Percentiles rank a stretch among this genome's conserved stretches.
phyloP scores from a whole-genome alignment of 305 asterid species.

The Rubia peregrina region DNA sequence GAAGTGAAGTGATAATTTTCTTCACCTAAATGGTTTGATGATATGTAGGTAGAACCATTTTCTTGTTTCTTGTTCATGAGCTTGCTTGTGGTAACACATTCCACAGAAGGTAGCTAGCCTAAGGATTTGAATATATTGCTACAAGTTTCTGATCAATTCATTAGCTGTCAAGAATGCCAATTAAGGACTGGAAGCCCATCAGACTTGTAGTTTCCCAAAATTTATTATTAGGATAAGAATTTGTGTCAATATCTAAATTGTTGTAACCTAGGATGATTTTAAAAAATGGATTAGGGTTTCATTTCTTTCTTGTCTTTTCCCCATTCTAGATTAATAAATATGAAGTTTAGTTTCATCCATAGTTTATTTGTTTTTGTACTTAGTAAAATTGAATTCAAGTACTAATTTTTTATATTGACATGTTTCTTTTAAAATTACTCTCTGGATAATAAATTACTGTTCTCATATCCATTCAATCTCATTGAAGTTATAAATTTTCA shows the following conservation, averaged over 20 bases:
- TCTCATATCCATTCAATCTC: too few species aligned
- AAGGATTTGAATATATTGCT: constrained; percentile 12
- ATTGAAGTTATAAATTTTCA: too few species aligned
- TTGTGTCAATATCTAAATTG: background rate
- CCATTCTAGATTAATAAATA: too few species aligned
- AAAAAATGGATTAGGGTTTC: background rate
- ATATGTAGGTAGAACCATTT: constrained; percentile 1
- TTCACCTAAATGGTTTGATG: constrained; percentile 7
- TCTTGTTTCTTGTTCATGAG: background rate
- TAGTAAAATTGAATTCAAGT: too few species aligned
- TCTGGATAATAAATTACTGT: too few species aligned
- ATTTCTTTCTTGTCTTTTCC: too few species aligned
- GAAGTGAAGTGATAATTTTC: constrained; percentile 3
- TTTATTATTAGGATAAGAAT: background rate
- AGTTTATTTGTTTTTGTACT: too few species aligned
- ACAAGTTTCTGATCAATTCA: constrained; percentile 11
- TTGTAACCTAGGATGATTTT: background rate
- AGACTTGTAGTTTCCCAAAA: constrained; percentile 1
- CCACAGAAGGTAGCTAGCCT: constrained; percentile 1
- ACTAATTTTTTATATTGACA: too few species aligned
- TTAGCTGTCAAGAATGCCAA: background rate
- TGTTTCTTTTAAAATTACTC: too few species aligned
- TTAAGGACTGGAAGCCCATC: constrained; percentile 10
- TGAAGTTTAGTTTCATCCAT: too few species aligned
- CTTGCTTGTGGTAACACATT: background rate